Base-by-base conservation (phyloP, 805 yeast genomes). In the Saturnispora dispora region DNA sequence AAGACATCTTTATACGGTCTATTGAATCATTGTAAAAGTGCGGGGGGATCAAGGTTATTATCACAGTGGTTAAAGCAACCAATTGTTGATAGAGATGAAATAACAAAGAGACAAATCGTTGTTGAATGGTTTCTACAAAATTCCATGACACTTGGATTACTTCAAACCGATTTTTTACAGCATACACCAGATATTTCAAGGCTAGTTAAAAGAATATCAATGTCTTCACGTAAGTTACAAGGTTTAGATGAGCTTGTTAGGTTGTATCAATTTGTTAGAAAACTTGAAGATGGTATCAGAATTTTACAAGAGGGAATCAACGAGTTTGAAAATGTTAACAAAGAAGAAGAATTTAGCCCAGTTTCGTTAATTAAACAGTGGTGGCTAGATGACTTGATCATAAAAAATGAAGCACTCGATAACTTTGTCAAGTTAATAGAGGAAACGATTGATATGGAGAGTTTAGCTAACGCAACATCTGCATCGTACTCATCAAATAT, bases 51-150 rank as follows among this genome's bases (percentile, higher is more conserved):
- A 1, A 76, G 98, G 56, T 68, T 90, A 47, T 74, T 93, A 25
- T 82, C 93, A 15, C 96, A 88, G 62, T 93, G 99, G 99, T 74
- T 93, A 54, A 93, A 91, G 62, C 99, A 93, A 67, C 99, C 99
- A 0, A 73, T 93, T 46, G 82, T 95, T 49, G 80, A 81, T 57
- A 62, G 75, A 10, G 61, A 58, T 0, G 79, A 74, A 47, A 89
- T 93, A 39, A 65, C 69, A 39, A 73, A 80, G 43, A 75, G 99
- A 47, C 96, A 87, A 57, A 65, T 71, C 7, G 69, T 93, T 47
- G 96, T 91, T n/a, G 84, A 80, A 27, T 75, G 77, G 53, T 68
- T 93, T 56, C 72, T 86, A n/a, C 77, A 83, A 32, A 86, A 89
- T 58, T 68, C 88, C 5, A 79, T 78, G 55, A 62, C 85, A 50